Evolutionary conservation across 2,329 filamentous ascomycete species (phyloP).

Genomic region (Onygenales sp.): DNA sequence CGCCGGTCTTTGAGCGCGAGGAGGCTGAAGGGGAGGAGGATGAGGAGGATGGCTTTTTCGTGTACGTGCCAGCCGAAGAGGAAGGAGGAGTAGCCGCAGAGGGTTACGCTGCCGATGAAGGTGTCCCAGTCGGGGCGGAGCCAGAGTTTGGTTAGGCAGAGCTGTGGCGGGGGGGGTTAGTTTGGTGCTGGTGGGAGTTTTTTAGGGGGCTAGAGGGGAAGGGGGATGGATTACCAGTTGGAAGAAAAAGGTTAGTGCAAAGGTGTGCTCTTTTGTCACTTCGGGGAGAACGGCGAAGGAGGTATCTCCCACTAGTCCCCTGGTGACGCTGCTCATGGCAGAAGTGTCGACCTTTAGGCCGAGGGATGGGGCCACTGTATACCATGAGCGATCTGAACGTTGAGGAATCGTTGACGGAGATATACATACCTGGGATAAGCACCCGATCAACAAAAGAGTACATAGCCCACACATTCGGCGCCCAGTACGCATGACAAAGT

Average conservation of each 20-base stretch:
- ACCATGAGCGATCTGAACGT: not conserved
- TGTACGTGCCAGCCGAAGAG: slow-evolving; percentile 98
- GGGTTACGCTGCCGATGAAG: slow-evolving; percentile 79
- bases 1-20: slow-evolving; percentile 83
- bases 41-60: slow-evolving; percentile 88
- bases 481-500: slow-evolving; percentile 96
- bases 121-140: slow-evolving; percentile 71
- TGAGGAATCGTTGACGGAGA: not conserved
- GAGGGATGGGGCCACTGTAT: slow-evolving; percentile 66
- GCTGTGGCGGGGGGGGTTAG: slow-evolving; percentile 24
- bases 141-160: slow-evolving; percentile 77
- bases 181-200: slow-evolving; percentile 4
- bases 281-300: slow-evolving; percentile 89
- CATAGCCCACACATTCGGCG: slow-evolving; percentile 91
- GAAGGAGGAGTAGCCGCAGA: slow-evolving; percentile 94
- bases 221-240: slow-evolving; percentile 46
- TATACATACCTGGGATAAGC: slow-evolving; percentile 64
- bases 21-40: slow-evolving; percentile 91
- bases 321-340: slow-evolving; percentile 79
- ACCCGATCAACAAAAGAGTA: slow-evolving; percentile 86
- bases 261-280: slow-evolving; percentile 70
- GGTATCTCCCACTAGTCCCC: slow-evolving; percentile 86
- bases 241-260: slow-evolving; percentile 71
- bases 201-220: not conserved
- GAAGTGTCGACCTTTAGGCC: slow-evolving; percentile 62